Percentiles rank a stretch among this genome's conserved stretches.
phyloP scores from a whole-genome alignment of 2,329 filamentous ascomycete genomes.

The Orbilia ellipsospora region DNA sequence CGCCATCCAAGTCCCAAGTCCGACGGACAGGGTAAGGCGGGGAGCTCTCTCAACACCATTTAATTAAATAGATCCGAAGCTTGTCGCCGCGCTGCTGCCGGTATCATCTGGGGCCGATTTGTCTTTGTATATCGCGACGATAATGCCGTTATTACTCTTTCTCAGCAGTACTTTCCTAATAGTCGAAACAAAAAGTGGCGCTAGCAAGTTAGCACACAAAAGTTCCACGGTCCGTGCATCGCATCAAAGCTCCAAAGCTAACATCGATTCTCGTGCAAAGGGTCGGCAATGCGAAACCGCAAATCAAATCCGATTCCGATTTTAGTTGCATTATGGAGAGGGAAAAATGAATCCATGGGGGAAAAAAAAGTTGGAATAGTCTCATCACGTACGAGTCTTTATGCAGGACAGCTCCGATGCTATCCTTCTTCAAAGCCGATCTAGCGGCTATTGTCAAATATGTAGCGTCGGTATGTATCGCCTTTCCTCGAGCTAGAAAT shows the following conservation, averaged over 20 bases:
- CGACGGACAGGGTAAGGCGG: no score
- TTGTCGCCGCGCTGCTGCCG: conserved; percentile 50
- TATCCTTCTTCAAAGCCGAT: conserved; percentile 57
- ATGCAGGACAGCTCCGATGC: conserved; percentile 58
- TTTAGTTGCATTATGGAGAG: no score
- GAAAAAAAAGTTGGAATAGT: conserved; percentile 2
- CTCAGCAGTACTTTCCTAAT: conserved; percentile 58
- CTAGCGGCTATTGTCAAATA: conserved; percentile 58
- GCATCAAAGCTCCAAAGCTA: conserved; percentile 12
- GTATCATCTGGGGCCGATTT: conserved; percentile 58
- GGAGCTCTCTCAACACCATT: conserved; percentile 3
- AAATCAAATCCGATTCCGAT: conserved; percentile 3
- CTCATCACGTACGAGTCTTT: conserved; percentile 58
- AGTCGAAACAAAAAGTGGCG: not conserved
- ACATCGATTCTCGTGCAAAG: not conserved
- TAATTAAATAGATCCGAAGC: conserved; percentile 48
- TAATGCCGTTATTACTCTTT: conserved; percentile 57
- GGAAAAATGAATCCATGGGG: not conserved
- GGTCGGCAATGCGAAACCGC: not conserved
- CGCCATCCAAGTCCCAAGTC: no score
- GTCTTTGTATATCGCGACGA: conserved; percentile 59
- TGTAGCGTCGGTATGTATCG: conserved; percentile 58
- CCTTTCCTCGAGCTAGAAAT: conserved; percentile 57
- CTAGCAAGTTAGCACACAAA: conserved; percentile 10
- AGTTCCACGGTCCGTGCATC: conserved; percentile 23